Evolutionary conservation across 2,329 filamentous ascomycete genomes (phyloP), one percentile per base, ranked within the genome.

Genomic region (Akanthomyces muscarius): DNA sequence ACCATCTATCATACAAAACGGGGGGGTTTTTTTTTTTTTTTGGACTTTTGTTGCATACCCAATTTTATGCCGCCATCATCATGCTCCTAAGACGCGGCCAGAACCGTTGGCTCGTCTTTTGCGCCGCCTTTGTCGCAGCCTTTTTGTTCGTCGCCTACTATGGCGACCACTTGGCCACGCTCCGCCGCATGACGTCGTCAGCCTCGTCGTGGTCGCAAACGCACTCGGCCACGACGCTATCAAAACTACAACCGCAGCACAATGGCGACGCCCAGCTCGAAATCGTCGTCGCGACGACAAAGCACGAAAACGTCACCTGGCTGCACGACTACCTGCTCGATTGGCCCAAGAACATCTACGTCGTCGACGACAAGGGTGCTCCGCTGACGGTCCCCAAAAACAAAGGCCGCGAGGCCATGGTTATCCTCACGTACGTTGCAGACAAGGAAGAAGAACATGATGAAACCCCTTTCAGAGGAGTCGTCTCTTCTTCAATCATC

Each of bases 261-360:
- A 45, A 67, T 18, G 71, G 70, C 52, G 71, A 72, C 21, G 64
- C 71, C 21, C 70, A 72, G 41, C 68, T 74, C 53, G 72, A 74
- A 66, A 68, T 74, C 69, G 72, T 74, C 47, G 68, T 74, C 21
- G 72, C 72, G 2, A 70, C 70, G 64, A 74, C 71, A 69, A 72
- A 70, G 64, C 68, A 69, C 61, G 72, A 74, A 63, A 69, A 66
- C 42, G 69, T 69, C 41, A 72, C 75, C 18, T 82, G 80, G 80
- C 70, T 81, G 10, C 66, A 75, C 58, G 69, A 73, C 48, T 73
- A 77, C 65, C 71, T 81, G 2, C 72, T 73, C 23, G 72, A 75
- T 53, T 84, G 82, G 82, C 75, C 78, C 64, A 79, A 80, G 69
- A 83, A 77, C 64, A 76, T 85, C 63, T 86, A 86, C 69, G 77